Conservation (phyloP, 2,329 filamentous ascomycete genomes). For the Endocalyx cinctus region DNA sequence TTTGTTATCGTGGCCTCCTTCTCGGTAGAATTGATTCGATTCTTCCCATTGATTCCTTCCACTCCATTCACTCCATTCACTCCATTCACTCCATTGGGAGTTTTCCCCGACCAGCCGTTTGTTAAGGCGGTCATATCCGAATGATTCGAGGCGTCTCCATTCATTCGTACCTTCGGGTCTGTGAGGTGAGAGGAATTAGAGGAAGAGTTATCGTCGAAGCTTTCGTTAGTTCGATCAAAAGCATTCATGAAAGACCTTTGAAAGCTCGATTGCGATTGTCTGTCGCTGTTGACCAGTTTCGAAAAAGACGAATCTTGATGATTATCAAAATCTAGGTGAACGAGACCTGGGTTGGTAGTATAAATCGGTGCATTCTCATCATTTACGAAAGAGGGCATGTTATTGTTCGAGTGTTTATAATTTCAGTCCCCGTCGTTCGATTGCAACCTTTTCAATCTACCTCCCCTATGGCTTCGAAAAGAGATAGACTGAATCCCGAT, state of each 20-base stretch:
- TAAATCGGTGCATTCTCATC: constrained; percentile 33
- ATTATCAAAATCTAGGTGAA: constrained; percentile 24
- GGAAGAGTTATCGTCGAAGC: constrained; percentile 51
- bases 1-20: background rate
- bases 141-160: constrained; percentile 36
- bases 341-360: constrained; percentile 22
- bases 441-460: no score
- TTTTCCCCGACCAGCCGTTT: constrained; percentile 46
- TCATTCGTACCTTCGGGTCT: constrained; percentile 38
- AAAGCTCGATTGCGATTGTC: constrained; percentile 28
- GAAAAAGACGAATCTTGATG: constrained; percentile 26
- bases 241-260: constrained; percentile 28
- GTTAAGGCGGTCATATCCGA: constrained; percentile 57
- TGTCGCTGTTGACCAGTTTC: constrained; percentile 16
- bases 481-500: no score
- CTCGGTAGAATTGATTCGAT: constrained; percentile 25
- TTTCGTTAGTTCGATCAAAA: constrained; percentile 38
- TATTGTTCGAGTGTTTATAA: constrained; percentile 7
- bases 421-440: constrained; percentile 7
- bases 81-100: constrained; percentile 23
- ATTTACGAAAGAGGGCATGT: constrained; percentile 52
- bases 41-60: constrained; percentile 29
- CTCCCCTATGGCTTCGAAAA: no score
- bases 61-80: constrained; percentile 32
- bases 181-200: constrained; percentile 49